Conservation (phyloP, 257 asterid genomes). For the Anisodus tanguticus region DNA sequence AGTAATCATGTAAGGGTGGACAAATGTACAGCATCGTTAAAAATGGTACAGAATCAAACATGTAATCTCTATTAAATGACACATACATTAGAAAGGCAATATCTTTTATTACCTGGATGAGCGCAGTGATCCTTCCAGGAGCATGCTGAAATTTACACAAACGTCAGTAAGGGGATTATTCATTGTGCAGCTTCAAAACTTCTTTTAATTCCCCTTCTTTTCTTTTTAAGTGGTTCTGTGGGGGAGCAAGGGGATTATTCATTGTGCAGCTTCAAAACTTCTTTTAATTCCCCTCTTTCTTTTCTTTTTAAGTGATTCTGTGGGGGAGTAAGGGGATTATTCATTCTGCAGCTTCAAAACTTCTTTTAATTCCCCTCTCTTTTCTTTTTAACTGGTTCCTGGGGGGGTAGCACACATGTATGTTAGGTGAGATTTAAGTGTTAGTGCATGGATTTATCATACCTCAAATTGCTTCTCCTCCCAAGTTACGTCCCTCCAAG, state of each 20-base stretch:
- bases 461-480: constrained; percentile 78
- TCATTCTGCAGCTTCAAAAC: constrained; percentile 6
- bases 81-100: neutral
- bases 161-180: constrained; percentile 25
- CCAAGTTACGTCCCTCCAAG: constrained; percentile 76
- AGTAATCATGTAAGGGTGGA: constrained; percentile 7
- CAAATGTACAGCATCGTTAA: neutral
- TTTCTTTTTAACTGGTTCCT: neutral
- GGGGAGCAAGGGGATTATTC: neutral
- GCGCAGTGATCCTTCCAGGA: constrained; percentile 79
- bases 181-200: constrained; percentile 11
- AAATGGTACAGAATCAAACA: constrained; percentile 3
- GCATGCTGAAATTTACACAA: constrained; percentile 52
- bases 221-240: neutral
- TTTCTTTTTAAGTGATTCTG: neutral
- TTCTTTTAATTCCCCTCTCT: neutral
- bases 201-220: neutral
- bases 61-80: neutral
- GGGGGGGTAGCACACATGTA: neutral
- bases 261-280: constrained; percentile 9
- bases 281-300: neutral
- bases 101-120: constrained; percentile 60
- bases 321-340: neutral
- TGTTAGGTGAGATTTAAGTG: neutral
- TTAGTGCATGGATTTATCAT: constrained; percentile 26